phyloP scores from a whole-genome alignment of 805 yeast genomes.

The Blastobotrys chiropterorum region DNA sequence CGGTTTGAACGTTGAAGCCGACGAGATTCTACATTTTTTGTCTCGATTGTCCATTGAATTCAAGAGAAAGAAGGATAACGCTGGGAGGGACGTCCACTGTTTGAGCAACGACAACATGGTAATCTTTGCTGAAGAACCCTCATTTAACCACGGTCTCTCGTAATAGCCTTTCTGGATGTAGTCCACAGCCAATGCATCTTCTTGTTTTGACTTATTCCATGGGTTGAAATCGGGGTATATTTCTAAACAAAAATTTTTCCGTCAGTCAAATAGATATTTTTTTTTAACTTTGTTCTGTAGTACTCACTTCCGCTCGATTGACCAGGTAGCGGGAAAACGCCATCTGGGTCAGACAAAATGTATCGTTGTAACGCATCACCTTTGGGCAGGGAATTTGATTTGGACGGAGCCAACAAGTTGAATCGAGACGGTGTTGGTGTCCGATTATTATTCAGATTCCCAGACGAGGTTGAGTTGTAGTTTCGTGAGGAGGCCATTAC shows the following conservation, averaged over 20 bases:
- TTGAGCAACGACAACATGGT: conserved; percentile 38
- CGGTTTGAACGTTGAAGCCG: conserved; percentile 58
- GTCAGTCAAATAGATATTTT: not conserved
- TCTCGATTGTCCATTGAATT: conserved; percentile 45
- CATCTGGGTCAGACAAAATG: conserved; percentile 29
- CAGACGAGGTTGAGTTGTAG: not conserved
- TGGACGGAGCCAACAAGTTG: conserved; percentile 5
- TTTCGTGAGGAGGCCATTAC: not conserved
- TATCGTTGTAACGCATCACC: conserved; percentile 25
- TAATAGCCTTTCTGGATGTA: conserved; percentile 65
- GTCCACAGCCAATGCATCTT: conserved; percentile 47
- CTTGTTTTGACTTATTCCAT: conserved; percentile 57
- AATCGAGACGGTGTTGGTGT: conserved; percentile 14
- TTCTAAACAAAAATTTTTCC: conserved; percentile 5
- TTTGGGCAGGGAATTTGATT: not conserved
- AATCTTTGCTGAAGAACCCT: conserved; percentile 63
- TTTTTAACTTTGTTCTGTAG: not conserved
- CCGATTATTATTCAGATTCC: conserved; percentile 7
- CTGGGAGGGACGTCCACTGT: conserved; percentile 40
- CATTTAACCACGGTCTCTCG: conserved; percentile 61
- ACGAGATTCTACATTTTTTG: conserved; percentile 39
- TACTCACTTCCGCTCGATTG: conserved; percentile 6
- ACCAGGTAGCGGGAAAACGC: conserved; percentile 31
- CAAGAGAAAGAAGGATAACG: conserved; percentile 42
- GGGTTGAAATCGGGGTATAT: conserved; percentile 65